Evolutionary conservation across 2,329 filamentous ascomycete genomes (phyloP).

Genomic region (Neonectria punicea): DNA sequence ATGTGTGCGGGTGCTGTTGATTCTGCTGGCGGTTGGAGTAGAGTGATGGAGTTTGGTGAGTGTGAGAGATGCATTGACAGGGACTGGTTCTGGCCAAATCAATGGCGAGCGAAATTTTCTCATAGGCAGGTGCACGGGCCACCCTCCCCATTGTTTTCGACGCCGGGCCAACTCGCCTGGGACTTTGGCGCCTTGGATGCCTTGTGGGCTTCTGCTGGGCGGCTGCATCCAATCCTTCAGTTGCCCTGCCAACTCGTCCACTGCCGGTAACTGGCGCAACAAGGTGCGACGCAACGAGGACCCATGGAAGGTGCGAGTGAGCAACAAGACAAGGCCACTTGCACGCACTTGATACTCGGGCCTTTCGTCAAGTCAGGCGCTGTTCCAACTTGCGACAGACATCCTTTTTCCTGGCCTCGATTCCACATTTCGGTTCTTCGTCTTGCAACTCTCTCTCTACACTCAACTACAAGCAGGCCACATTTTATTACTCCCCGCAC

Average conservation of each 20-base stretch:
- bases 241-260: constrained; percentile 52
- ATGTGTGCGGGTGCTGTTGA: neutral
- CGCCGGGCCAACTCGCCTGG: constrained; percentile 10
- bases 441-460: constrained; percentile 3
- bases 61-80: constrained; percentile 25
- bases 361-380: constrained; percentile 19
- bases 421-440: neutral
- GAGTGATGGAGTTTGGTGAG: constrained; percentile 16
- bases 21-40: constrained; percentile 17
- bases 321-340: constrained; percentile 29
- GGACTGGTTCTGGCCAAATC: constrained; percentile 28
- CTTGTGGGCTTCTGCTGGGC: constrained; percentile 4
- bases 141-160: constrained; percentile 27
- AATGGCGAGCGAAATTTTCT: constrained; percentile 35
- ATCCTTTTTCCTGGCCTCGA: constrained; percentile 14
- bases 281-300: constrained; percentile 34
- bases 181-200: constrained; percentile 14
- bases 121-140: constrained; percentile 37
- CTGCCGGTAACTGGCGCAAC: constrained; percentile 42
- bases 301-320: constrained; percentile 18
- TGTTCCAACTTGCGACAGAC: constrained; percentile 25
- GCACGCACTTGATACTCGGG: constrained; percentile 31
- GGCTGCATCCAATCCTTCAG: constrained; percentile 22
- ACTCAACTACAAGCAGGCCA: constrained; percentile 6
- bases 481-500: constrained; percentile 2